These are phyloP conservation scores for Medicago arabica DNA, from an alignment of 306 rosid genomes.

Conservation along the genomic window DNA sequence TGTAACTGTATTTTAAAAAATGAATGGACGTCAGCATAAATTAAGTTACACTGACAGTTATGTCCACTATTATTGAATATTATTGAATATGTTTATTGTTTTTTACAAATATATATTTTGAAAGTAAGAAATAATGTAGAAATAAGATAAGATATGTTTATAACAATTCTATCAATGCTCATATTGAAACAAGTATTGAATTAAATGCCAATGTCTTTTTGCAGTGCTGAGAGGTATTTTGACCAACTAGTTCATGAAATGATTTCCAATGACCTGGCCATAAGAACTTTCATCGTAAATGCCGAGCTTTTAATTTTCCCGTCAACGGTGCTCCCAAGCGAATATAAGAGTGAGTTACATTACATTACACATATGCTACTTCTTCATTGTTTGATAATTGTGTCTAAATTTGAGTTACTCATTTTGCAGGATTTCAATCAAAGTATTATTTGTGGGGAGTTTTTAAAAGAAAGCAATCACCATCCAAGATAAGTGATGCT, in stretches of 20 bases:
- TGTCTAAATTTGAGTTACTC: not conserved
- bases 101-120: too few relatives aligned
- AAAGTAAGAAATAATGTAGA: not conserved
- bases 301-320: conserved; percentile 76
- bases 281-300: conserved; percentile 54
- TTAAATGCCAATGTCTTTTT: not conserved
- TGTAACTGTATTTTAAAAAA: not conserved
- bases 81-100: not conserved
- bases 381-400: conserved; percentile 19
- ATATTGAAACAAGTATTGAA: conserved; percentile 1
- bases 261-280: conserved; percentile 59
- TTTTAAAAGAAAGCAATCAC: conserved; percentile 52
- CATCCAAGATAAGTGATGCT: not conserved
- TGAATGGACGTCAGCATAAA: not conserved
- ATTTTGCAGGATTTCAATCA: conserved; percentile 62
- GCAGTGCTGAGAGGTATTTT: conserved; percentile 53
- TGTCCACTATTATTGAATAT: too few relatives aligned
- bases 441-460: conserved; percentile 82
- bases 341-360: conserved; percentile 56
- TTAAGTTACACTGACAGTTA: not conserved
- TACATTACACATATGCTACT: not conserved
- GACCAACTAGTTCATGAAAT: conserved; percentile 54
- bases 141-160: too few relatives aligned
- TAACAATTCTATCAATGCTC: not conserved
- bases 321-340: conserved; percentile 57